Percentiles rank a stretch among this genome's conserved stretches.
phyloP scores from a whole-genome alignment of 1,284 basidiomycete species.

The Somion occarium region DNA sequence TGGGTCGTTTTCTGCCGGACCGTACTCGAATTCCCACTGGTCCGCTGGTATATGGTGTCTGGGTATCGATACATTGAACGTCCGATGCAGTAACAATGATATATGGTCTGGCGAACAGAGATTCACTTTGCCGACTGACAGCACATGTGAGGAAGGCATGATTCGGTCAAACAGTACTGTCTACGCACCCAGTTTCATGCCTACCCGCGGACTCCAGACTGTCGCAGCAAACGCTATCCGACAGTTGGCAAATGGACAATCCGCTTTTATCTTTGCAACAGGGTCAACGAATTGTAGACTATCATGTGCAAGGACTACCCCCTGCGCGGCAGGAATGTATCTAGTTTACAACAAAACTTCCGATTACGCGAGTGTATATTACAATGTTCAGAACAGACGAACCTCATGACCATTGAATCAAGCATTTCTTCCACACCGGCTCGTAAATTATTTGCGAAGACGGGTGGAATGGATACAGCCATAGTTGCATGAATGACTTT shows the following conservation, averaged over 20 bases:
- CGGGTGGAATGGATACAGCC: constrained; percentile 76
- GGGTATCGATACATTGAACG: constrained; percentile 97
- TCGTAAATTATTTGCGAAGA: constrained; percentile 68
- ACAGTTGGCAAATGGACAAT: constrained; percentile 85
- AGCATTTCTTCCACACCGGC: constrained; percentile 83
- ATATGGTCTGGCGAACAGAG: constrained; percentile 93
- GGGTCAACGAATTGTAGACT: constrained; percentile 67
- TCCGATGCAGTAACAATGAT: constrained; percentile 87
- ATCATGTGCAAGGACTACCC: constrained; percentile 86
- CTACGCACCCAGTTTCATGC: constrained; percentile 75
- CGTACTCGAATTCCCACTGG: constrained; percentile 86
- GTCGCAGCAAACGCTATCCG: constrained; percentile 78
- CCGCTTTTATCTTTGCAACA: constrained; percentile 71
- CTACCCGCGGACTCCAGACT: constrained; percentile 87
- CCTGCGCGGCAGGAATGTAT: constrained; percentile 83
- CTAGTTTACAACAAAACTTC: constrained; percentile 37
- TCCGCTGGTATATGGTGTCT: constrained; percentile 85
- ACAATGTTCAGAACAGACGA: constrained; percentile 23
- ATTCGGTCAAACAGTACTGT: not conserved
- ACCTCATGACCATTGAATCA: constrained; percentile 94
- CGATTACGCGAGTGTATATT: not conserved
- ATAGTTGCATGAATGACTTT: constrained; percentile 62
- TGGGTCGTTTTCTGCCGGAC: constrained; percentile 71
- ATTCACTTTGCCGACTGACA: constrained; percentile 78
- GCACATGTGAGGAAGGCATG: constrained; percentile 5